A percentile compares a stretch with the other conserved stretches of the same genome.
Evolutionary conservation across 805 yeast species (phyloP).

Genomic region (Candida tibetensis): DNA sequence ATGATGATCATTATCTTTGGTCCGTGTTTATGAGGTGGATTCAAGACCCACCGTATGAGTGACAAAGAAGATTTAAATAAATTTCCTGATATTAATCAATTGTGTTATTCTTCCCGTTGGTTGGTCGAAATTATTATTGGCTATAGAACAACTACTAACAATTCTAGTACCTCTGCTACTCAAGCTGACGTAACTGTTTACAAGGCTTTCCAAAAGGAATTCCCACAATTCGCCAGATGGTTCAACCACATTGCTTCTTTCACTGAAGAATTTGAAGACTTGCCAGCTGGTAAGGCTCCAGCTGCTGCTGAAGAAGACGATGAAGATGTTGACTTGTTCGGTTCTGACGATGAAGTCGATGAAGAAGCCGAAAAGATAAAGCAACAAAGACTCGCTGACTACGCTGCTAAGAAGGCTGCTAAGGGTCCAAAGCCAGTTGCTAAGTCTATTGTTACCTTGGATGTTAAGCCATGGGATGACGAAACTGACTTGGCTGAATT

Average conservation of each 20-base stretch:
- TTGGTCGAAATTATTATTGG: constrained; percentile 29
- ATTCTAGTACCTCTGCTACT: constrained; percentile 74
- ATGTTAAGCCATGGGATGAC: constrained; percentile 99
- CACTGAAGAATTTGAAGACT: constrained; percentile 75
- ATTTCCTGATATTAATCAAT: constrained; percentile 13
- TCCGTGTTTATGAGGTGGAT: constrained; percentile 97
- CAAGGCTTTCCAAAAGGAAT: constrained; percentile 89
- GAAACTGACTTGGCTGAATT: constrained; percentile 93
- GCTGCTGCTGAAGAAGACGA: constrained; percentile 60
- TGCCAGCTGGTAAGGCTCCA: constrained; percentile 77
- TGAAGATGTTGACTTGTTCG: constrained; percentile 92
- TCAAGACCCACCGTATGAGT: constrained; percentile 95
- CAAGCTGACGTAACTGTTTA: constrained; percentile 94
- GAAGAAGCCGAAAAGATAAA: constrained; percentile 96
- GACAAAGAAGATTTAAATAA: constrained; percentile 49
- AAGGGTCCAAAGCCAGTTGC: constrained; percentile 98
- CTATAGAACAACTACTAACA: constrained; percentile 23
- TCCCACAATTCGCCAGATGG: constrained; percentile 97
- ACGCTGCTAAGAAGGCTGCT: constrained; percentile 96
- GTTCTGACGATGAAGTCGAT: constrained; percentile 91
- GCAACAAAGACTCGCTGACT: constrained; percentile 97
- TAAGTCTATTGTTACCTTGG: constrained; percentile 93
- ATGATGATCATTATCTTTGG: constrained; percentile 79
- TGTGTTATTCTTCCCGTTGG: not conserved
- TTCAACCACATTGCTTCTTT: constrained; percentile 96